Percentiles rank a stretch among this genome's conserved stretches.
Evolutionary conservation across 352 stramenopile species (phyloP).

Genomic region (Elongisporangium undulatum): DNA sequence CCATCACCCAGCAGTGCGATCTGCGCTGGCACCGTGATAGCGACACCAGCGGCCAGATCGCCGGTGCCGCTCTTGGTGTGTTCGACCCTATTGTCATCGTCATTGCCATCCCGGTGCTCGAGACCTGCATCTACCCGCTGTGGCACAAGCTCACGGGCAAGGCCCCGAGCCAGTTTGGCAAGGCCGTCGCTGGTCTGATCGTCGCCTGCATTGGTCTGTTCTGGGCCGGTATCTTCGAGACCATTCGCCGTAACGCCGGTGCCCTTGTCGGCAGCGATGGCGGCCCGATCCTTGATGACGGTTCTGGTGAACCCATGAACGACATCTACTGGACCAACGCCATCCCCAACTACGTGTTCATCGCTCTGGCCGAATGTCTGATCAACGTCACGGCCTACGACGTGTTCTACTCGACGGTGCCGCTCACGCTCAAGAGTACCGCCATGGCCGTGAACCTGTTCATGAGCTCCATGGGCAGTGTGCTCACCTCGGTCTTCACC

Average conservation of each 20-base stretch:
- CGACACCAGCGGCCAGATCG: constrained; percentile 27
- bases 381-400: constrained; percentile 55
- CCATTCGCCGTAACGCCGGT: constrained; percentile 36
- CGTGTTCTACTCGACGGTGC: constrained; percentile 46
- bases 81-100: constrained; percentile 38
- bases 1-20: constrained; percentile 56
- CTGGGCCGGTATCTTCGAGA: constrained; percentile 35
- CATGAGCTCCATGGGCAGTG: constrained; percentile 53
- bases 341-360: constrained; percentile 42
- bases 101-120: constrained; percentile 27
- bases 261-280: constrained; percentile 16
- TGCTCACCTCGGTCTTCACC: constrained; percentile 56
- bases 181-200: constrained; percentile 21
- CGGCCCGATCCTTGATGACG: constrained; percentile 24
- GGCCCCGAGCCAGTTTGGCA: constrained; percentile 26
- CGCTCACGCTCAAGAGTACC: constrained; percentile 43
- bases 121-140: constrained; percentile 28
- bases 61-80: constrained; percentile 35
- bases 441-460: constrained; percentile 55
- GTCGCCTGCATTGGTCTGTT: constrained; percentile 29
- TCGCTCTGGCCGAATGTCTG: constrained; percentile 42
- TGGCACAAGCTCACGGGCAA: constrained; percentile 26
- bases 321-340: constrained; percentile 34
- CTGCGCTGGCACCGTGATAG: constrained; percentile 24
- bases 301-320: constrained; percentile 40